Evolutionary conservation across 192 early-diverging fungal genomes (phyloP), one percentile per base, ranked within the genome.

Genomic region (Chytriomyces sp.): DNA sequence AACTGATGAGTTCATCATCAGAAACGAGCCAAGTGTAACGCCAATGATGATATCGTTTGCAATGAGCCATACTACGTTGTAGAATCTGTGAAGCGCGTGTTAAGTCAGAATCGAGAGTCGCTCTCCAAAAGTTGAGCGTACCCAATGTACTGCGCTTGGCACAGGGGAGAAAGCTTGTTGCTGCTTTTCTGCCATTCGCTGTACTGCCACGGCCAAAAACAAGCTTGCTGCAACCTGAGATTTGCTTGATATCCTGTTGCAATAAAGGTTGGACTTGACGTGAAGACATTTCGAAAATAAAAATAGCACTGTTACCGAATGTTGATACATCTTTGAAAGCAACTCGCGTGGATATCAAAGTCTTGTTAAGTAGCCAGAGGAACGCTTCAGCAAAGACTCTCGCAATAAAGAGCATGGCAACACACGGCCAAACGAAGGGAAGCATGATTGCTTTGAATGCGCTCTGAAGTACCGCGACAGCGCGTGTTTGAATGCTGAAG

Each of bases 61-160:
- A n/a, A 95, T 91, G 24, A 97, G 90, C 95, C 96, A 99, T 78
- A 95, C 90, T 62, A 92, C 94, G 81, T 98, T 99, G 83, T 95
- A 96, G 77, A 99, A 96, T 66, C 93, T 93, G 66, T 66, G 64
- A 66, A 18, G 1, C 64, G 24, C 13, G 20, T 13, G n/a, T 50
- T 9, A 5, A n/a, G 8, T 16, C 13, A 45, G 46, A 68, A 68
- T 68, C 10, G 62, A 64, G 62, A 18, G 26, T 65, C 2, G 13
- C 50, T 57, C 68, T 5, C 35, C 35, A 35, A 35, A 35, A 35
- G 2, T 4, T 20, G 5, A 5, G 49, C 63, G 50, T 81, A 93
- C 90, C 92, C 93, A 53, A 95, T 94, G 67, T 95, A 94, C 64
- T 91, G 91, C 7, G 93, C 93, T 79, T 86, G 86, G 46, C 75